Conservation (phyloP, 257 asterid species). For the Salvia splendens region DNA sequence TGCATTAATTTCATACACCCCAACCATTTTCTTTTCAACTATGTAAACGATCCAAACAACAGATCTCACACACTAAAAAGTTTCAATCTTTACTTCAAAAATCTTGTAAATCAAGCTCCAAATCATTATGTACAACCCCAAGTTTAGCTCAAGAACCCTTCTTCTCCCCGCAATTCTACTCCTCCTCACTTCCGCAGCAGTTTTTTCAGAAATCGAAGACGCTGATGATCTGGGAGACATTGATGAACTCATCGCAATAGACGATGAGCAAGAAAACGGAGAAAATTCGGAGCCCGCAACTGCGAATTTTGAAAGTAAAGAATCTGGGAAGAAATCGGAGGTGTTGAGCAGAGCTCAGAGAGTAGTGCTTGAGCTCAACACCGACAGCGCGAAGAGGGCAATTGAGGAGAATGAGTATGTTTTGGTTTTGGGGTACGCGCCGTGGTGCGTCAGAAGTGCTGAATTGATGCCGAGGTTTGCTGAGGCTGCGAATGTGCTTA, state of each 20-base stretch:
- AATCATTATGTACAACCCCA: constrained; percentile 46
- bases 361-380: constrained; percentile 76
- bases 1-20: constrained; percentile 28
- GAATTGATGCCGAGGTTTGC: constrained; percentile 96
- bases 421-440: constrained; percentile 86
- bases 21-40: constrained; percentile 30
- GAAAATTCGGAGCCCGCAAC: constrained; percentile 37
- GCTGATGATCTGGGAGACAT: constrained; percentile 53
- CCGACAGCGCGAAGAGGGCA: constrained; percentile 57
- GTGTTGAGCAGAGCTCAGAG: constrained; percentile 85
- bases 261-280: constrained; percentile 56
- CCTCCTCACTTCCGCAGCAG: constrained; percentile 36
- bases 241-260: constrained; percentile 82
- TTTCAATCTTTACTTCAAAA: constrained; percentile 29
- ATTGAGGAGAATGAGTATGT: constrained; percentile 77
- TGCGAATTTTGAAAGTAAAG: constrained; percentile 36
- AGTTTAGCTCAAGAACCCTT: constrained; percentile 49
- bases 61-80: constrained; percentile 38
- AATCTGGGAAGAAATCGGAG: constrained; percentile 57
- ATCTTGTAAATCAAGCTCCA: background rate
- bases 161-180: constrained; percentile 48
- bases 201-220: constrained; percentile 39
- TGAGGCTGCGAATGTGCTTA: constrained; percentile 84
- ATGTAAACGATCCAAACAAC: constrained; percentile 19
- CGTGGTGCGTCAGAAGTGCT: constrained; percentile 91